Base-by-base conservation (phyloP, 148 eudicot genomes). In the Silene uniflora region DNA sequence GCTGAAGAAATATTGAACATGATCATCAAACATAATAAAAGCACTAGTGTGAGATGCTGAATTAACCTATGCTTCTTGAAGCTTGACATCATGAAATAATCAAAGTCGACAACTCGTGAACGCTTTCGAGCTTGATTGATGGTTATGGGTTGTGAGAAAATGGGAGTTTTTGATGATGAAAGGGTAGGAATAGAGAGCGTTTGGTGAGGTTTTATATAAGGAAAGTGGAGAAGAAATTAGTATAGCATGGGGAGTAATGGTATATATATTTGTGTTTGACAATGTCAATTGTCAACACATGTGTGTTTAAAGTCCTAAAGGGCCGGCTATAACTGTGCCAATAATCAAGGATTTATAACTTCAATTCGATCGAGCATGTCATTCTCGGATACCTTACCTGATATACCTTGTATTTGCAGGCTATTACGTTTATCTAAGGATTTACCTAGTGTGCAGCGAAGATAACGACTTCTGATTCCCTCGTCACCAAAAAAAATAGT, bases 231-330 rank as follows among this genome's bases (percentile, higher is more conserved):
- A 12, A 52, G 56, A 52, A 52, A 10, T 52, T 52, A 52, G 56
- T 11, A 5, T 49, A 49, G 4, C 55, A 14, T 52, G 14, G 54
- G 54, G 14, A n/a, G n/a, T n/a, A n/a, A n/a, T n/a, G n/a, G n/a
- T 49, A 49, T 52, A 52, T 27, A n/a, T 13, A 52, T 54, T 35
- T 42, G 62, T 61, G 75, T 21, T 80, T 80, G 83, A 80, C 22
- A 76, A 71, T 22, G 73, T 76, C 83, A 58, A 80, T 6, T 22
- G 73, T 76, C 83, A 58, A 80, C 10, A 7, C 16, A 67, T 56
- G 66, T 13, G 65, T 39, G 66, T 13, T 72, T 39, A 24, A 56
- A 10, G 75, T 62, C 70, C 54, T 63, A 62, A n/a, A 49, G 32
- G 54, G 49, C 16, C 22, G 49, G n/a, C 35, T 39, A 52, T 52